Evolutionary conservation across 2,329 filamentous ascomycete species (phyloP), one percentile per base, ranked within the genome.

Genomic region (Boeremia lycopersici): DNA sequence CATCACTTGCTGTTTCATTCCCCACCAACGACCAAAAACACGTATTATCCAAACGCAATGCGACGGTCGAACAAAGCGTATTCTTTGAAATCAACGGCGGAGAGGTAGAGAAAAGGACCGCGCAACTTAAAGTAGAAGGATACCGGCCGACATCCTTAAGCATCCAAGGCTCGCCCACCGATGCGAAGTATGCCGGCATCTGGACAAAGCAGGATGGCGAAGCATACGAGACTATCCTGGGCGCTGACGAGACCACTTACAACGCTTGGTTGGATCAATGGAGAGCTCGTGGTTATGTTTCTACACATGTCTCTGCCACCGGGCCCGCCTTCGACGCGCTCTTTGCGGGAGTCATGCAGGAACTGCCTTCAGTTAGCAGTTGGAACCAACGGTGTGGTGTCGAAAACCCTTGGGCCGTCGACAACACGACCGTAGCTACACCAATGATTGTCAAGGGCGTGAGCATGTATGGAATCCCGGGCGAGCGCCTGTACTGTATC

Each of bases 231-330:
- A 62, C 61, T 7, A 61, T 64, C 2, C 19, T 57, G 5, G 53
- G 54, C 9, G 64, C 56, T 28, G 50, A 65, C 33, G 41, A 61
- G 23, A 50, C 46, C 9, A 33, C 55, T 17, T 67, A 61, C 42
- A 46, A 64, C 25, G 28, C 61, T 23, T 67, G 64, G 62, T n/a
- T 59, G 12, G 52, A 58, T 25, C 46, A 49, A 11, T 59, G 55
- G 56, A 65, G 44, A 48, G 34, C 53, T 6, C 48, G 33, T 31
- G 63, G 60, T 11, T 64, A 61, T 38, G 62, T 64, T 48, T 61
- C 64, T 2, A 65, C 64, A 13, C 60, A 62, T 25, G 53, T 67
- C 23, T 59, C 64, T n/a, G 62, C 61, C n/a, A 65, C 62, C 2
- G 62, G 64, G 10, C 33, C 61, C 10, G 44, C 47, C 13, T 63